phyloP scores from a whole-genome alignment of 208 protist species.

The Strigomonas culicis region DNA sequence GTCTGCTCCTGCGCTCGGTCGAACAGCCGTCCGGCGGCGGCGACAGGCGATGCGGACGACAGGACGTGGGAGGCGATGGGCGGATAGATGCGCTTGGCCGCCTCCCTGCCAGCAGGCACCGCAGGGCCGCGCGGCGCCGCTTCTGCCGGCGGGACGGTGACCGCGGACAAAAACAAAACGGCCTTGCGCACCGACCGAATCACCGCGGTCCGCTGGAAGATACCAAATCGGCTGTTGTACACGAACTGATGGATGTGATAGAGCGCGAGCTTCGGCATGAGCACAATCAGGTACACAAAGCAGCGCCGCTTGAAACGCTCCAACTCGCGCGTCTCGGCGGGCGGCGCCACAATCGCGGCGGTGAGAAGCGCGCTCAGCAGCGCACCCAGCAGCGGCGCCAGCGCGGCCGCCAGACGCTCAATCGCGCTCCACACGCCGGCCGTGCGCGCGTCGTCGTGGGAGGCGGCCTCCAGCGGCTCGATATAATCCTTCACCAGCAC shows the following conservation, averaged over 20 bases:
- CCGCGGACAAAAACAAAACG: conserved; percentile 37
- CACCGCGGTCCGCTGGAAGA: conserved; percentile 64
- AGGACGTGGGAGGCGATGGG: conserved; percentile 33
- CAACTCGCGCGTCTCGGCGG: conserved; percentile 38
- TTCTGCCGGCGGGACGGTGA: conserved; percentile 11
- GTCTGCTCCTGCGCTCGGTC: not conserved
- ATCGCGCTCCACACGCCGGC: not conserved
- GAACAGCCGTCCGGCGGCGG: not conserved
- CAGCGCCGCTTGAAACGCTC: conserved; percentile 29
- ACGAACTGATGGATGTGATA: conserved; percentile 46
- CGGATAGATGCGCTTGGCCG: conserved; percentile 56
- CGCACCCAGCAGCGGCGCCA: conserved; percentile 28
- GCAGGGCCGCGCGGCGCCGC: not conserved
- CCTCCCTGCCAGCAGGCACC: not conserved
- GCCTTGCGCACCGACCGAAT: conserved; percentile 58
- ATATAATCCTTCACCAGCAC: conserved; percentile 16
- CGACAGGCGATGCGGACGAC: not conserved
- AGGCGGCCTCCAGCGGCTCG: not conserved
- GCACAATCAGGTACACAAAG: conserved; percentile 47
- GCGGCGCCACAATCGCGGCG: conserved; percentile 57
- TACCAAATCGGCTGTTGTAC: conserved; percentile 53
- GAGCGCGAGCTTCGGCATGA: conserved; percentile 42
- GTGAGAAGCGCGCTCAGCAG: conserved; percentile 52
- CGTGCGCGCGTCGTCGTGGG: not conserved
- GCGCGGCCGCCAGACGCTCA: not conserved